Evolutionary conservation across 2,329 filamentous ascomycete species (phyloP).

Genomic region (Aquanectria penicillioides): DNA sequence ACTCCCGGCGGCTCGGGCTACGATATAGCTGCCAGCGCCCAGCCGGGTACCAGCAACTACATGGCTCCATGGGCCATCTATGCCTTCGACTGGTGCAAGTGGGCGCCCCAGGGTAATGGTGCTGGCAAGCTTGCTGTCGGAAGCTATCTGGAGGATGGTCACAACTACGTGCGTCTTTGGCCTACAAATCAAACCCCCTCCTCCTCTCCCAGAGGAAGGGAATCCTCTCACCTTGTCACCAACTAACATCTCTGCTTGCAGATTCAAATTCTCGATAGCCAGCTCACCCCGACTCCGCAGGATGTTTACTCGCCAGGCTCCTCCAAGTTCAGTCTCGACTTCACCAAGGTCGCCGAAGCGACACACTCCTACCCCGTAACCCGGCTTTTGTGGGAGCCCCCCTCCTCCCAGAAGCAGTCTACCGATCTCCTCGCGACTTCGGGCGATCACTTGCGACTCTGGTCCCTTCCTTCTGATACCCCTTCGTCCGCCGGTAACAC

Average conservation of each 20-base stretch:
- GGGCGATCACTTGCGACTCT: constrained; percentile 91
- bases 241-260: constrained; percentile 51
- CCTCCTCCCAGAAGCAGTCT: constrained; percentile 92
- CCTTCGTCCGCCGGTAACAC: constrained; percentile 69
- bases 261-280: constrained; percentile 97
- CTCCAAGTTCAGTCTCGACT: constrained; percentile 83
- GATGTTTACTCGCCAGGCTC: constrained; percentile 75
- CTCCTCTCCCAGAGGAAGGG: too few species aligned
- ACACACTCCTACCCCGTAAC: constrained; percentile 98
- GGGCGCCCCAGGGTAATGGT: constrained; percentile 81
- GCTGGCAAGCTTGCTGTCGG: constrained; percentile 94
- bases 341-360: constrained; percentile 92
- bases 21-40: constrained; percentile 72
- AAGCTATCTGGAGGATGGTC: constrained; percentile 96
- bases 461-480: constrained; percentile 85
- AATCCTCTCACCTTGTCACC: constrained; percentile 5
- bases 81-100: constrained; percentile 99
- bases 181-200: constrained; percentile 1
- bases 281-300: constrained; percentile 76
- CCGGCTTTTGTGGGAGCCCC: constrained; percentile 93
- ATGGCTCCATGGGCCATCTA: constrained; percentile 95
- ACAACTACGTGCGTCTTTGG: constrained; percentile 81
- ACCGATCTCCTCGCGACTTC: constrained; percentile 96
- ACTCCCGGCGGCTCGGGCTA: constrained; percentile 70
- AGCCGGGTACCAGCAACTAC: constrained; percentile 87